Base-by-base conservation (phyloP, 2,329 filamentous ascomycete genomes). In the Neurospora sp. region DNA sequence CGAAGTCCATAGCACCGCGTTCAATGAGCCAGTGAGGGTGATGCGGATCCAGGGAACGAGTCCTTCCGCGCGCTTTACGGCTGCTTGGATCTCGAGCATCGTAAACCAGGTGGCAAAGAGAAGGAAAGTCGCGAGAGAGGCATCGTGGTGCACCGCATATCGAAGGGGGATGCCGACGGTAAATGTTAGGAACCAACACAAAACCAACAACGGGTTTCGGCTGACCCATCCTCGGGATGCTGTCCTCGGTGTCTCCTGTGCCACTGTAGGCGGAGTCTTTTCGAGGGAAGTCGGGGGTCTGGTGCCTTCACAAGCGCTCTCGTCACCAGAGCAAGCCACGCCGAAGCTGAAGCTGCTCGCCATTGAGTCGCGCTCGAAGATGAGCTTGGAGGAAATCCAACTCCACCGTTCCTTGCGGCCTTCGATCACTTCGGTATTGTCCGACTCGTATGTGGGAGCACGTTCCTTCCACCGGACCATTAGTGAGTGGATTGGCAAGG, bases 41-140 rank as follows among this genome's bases (percentile, higher is more conserved):
- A 72, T 74, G 28, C 74, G 68, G 3, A 72, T 78, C 68, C 76
- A 68, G 7, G 74, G 74, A 1, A 70, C 70, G 0, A 73, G 71
- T 36, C 3, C n/a, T 0, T 52, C 17, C 0, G 68, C 38, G 23
- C 52, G 66, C 66, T 82, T 83, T 72, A 83, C 77, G 6, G 72
- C 66, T 0, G 76, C 74, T 66, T 86, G 84, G 2, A 80, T 68
- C 0, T 76, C 75, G 2, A 83, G 78, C 5, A 80, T 79, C 17
- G 77, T 75, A 11, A 82, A 79, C 86, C 87, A 89, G 58, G 84
- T 72, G 46, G 84, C 82, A 74, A 84, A 82, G 4, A 87, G 76
- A 13, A 83, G 77, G 33, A 80, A 81, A 0, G 82, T 82, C 43
- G 87, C 82, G 4, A 87, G 78, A 1, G 81, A 74, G 0, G 80